Percentiles rank a stretch among this genome's conserved stretches.
Evolutionary conservation across 352 stramenopile species (phyloP).

Genomic region (Phytophthora fragariae): DNA sequence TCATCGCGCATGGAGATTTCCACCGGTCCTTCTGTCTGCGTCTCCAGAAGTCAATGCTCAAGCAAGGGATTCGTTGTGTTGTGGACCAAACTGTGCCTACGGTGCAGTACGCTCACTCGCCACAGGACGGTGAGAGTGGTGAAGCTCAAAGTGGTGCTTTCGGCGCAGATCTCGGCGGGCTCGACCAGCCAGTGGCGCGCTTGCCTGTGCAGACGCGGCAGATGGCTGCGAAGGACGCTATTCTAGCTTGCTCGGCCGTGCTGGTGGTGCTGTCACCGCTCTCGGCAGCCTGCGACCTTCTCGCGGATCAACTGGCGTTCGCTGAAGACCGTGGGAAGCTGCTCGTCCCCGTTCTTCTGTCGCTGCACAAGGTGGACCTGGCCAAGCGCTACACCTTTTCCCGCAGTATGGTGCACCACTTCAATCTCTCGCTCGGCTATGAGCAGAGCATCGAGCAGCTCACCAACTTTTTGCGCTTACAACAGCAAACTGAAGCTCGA

Average conservation of each 20-base stretch:
- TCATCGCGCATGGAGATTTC: slow-evolving; percentile 80
- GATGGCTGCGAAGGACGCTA: slow-evolving; percentile 77
- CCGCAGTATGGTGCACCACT: slow-evolving; percentile 76
- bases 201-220: slow-evolving; percentile 66
- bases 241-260: slow-evolving; percentile 72
- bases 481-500: slow-evolving; percentile 40
- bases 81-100: slow-evolving; percentile 60
- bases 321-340: slow-evolving; percentile 81
- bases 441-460: slow-evolving; percentile 77
- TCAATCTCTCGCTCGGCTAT: slow-evolving; percentile 82
- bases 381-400: slow-evolving; percentile 87
- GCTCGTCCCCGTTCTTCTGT: slow-evolving; percentile 78
- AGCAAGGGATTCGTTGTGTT: slow-evolving; percentile 66
- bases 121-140: slow-evolving; percentile 25
- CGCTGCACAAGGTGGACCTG: slow-evolving; percentile 73
- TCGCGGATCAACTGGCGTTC: slow-evolving; percentile 83
- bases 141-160: slow-evolving; percentile 23
- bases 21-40: slow-evolving; percentile 71
- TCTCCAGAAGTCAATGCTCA: slow-evolving; percentile 62
- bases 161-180: slow-evolving; percentile 16
- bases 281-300: slow-evolving; percentile 71
- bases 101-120: slow-evolving; percentile 51
- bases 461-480: slow-evolving; percentile 46
- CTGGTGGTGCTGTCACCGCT: slow-evolving; percentile 76
- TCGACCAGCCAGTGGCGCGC: slow-evolving; percentile 20